phyloP scores from a whole-genome alignment of 2,329 filamentous ascomycete genomes.

The Aspergillus brasiliensis region DNA sequence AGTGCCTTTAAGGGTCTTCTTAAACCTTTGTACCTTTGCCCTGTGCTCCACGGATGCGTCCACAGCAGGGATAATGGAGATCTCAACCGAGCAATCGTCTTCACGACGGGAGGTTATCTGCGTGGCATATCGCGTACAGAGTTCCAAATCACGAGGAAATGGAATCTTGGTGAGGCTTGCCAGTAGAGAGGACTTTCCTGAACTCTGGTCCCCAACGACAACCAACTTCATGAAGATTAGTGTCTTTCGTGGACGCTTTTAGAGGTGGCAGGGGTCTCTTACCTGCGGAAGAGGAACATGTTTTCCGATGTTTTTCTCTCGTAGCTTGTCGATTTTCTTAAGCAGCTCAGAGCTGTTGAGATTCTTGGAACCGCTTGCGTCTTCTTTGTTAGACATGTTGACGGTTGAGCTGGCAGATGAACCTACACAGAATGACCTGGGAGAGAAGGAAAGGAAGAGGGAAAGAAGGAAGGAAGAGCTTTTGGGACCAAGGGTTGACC shows the following conservation, averaged over 20 bases:
- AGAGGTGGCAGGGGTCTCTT: not conserved
- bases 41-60: constrained; percentile 20
- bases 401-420: not conserved
- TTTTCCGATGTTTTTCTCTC: constrained; percentile 34
- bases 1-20: not conserved
- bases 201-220: constrained; percentile 45
- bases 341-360: constrained; percentile 17
- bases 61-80: constrained; percentile 39
- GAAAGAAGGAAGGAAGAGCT: not conserved
- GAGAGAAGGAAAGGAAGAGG: not conserved
- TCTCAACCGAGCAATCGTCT: not conserved
- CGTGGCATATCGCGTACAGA: constrained; percentile 51
- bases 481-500: not conserved
- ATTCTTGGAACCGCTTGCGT: not conserved
- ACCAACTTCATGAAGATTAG: constrained; percentile 31
- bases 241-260: no score
- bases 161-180: constrained; percentile 34
- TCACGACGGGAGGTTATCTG: constrained; percentile 49
- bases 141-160: constrained; percentile 36
- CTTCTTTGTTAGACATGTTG: not conserved
- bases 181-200: constrained; percentile 39
- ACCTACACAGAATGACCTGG: not conserved
- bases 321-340: constrained; percentile 37
- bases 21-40: constrained; percentile 28
- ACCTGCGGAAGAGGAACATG: constrained; percentile 28